Evolutionary conservation across 768 basidiomycete genomes (phyloP).

Genomic region (Boletus rubropictus): DNA sequence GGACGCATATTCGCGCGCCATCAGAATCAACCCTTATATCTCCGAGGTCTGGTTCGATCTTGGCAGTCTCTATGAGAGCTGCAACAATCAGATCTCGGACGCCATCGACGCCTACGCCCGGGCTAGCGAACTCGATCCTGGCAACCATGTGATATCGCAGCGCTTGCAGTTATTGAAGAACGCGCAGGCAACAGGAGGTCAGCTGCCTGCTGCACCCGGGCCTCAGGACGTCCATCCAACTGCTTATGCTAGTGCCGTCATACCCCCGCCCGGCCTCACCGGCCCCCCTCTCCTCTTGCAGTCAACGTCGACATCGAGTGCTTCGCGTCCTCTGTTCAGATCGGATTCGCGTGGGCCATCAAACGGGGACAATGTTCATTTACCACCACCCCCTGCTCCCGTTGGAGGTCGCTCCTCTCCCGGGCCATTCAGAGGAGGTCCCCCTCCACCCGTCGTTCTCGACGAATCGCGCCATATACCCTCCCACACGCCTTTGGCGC

Average conservation of each 20-base stretch:
- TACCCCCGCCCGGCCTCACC: slow-evolving; percentile 61
- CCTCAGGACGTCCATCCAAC: slow-evolving; percentile 97
- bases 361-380: slow-evolving; percentile 34
- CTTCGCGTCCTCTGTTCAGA: slow-evolving; percentile 47
- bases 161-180: slow-evolving; percentile 73
- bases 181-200: slow-evolving; percentile 68
- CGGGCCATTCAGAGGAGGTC: slow-evolving; percentile 75
- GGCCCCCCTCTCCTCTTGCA: slow-evolving; percentile 66
- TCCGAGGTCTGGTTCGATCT: slow-evolving; percentile 81
- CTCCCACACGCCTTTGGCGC: slow-evolving; percentile 67
- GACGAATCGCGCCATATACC: slow-evolving; percentile 68
- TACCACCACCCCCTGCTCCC: slow-evolving; percentile 57
- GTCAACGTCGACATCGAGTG: slow-evolving; percentile 28
- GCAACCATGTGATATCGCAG: slow-evolving; percentile 75
- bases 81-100: slow-evolving; percentile 98
- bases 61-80: slow-evolving; percentile 93
- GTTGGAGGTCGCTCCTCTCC: slow-evolving; percentile 49
- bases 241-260: slow-evolving; percentile 77
- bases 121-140: slow-evolving; percentile 89
- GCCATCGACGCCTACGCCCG: slow-evolving; percentile 98
- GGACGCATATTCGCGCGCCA: slow-evolving; percentile 97
- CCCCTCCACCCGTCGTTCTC: slow-evolving; percentile 74
- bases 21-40: slow-evolving; percentile 98
- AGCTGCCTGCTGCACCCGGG: slow-evolving; percentile 80
- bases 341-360: slow-evolving; percentile 61